Evolutionary conservation across 2,329 filamentous ascomycete genomes (phyloP).

Genomic region (Ophiostoma sp.): DNA sequence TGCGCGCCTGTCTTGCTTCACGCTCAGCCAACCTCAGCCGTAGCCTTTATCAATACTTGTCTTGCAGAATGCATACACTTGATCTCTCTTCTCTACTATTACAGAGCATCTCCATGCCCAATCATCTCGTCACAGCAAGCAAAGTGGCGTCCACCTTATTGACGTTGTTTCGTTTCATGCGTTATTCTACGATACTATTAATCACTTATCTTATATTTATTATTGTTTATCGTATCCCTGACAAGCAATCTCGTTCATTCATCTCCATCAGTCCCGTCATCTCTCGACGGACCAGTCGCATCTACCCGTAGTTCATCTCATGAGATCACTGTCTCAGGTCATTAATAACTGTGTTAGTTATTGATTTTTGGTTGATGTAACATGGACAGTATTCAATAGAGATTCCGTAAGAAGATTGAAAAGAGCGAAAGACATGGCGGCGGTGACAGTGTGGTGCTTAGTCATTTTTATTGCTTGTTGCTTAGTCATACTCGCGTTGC

Average conservation of each 20-base stretch:
- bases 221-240: neutral
- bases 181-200: neutral
- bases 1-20: neutral
- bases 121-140: neutral
- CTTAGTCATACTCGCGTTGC: slow-evolving; percentile 22
- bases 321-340: neutral
- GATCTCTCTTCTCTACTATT: neutral
- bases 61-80: neutral
- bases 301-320: slow-evolving; percentile 4
- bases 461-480: no score
- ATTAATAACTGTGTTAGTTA: no score
- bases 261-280: neutral
- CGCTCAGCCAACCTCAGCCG: neutral
- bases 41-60: neutral
- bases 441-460: neutral
- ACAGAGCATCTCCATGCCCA: neutral
- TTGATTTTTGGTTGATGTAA: neutral
- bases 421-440: no score
- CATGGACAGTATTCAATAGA: no score
- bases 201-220: neutral
- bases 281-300: neutral
- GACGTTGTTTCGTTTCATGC: slow-evolving; percentile 16
- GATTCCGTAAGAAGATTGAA: no score
- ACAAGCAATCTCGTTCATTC: slow-evolving; percentile 1
- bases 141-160: neutral